phyloP scores from a whole-genome alignment of 768 basidiomycete genomes.

The Strobilomyces confusus region DNA sequence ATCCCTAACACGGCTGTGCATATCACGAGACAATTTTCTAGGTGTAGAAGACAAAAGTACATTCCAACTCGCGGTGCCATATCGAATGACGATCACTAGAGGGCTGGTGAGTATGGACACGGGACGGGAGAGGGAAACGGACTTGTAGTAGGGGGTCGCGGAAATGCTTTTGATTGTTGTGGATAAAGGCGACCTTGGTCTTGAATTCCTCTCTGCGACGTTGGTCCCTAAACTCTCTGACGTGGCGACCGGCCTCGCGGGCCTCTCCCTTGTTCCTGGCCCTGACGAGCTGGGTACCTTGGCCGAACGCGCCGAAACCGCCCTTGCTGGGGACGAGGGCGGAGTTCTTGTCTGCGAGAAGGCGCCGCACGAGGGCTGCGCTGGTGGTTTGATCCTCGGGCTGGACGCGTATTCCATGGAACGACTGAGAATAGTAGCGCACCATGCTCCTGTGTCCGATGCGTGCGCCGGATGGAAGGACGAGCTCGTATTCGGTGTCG shows the following conservation, averaged over 20 bases:
- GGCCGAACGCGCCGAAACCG: slow-evolving; percentile 83
- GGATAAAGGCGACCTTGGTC: slow-evolving; percentile 72
- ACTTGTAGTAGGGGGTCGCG: slow-evolving; percentile 69
- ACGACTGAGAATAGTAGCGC: slow-evolving; percentile 83
- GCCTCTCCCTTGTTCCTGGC: slow-evolving; percentile 96
- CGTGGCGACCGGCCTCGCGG: slow-evolving; percentile 82
- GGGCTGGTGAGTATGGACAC: slow-evolving; percentile 2
- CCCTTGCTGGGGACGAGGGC: slow-evolving; percentile 82
- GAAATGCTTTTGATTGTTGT: slow-evolving; percentile 87
- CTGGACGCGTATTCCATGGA: slow-evolving; percentile 45
- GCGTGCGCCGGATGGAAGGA: slow-evolving; percentile 87
- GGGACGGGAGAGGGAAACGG: background rate
- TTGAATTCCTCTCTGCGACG: slow-evolving; percentile 77
- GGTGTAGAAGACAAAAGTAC: slow-evolving; percentile 15
- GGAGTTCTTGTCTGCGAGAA: slow-evolving; percentile 78
- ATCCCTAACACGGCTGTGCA: slow-evolving; percentile 21
- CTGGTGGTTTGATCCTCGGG: slow-evolving; percentile 67
- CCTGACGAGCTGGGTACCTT: slow-evolving; percentile 77
- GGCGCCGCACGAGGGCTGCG: slow-evolving; percentile 68
- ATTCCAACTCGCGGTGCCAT: no score
- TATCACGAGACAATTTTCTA: slow-evolving; percentile 9
- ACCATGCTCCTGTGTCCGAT: slow-evolving; percentile 89
- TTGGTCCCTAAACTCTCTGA: slow-evolving; percentile 80
- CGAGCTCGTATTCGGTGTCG: slow-evolving; percentile 80
- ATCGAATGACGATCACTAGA: slow-evolving; percentile 9